Evolutionary conservation across 371 early-diverging fungal genomes (phyloP).

Genomic region (Mucor saturninus): DNA sequence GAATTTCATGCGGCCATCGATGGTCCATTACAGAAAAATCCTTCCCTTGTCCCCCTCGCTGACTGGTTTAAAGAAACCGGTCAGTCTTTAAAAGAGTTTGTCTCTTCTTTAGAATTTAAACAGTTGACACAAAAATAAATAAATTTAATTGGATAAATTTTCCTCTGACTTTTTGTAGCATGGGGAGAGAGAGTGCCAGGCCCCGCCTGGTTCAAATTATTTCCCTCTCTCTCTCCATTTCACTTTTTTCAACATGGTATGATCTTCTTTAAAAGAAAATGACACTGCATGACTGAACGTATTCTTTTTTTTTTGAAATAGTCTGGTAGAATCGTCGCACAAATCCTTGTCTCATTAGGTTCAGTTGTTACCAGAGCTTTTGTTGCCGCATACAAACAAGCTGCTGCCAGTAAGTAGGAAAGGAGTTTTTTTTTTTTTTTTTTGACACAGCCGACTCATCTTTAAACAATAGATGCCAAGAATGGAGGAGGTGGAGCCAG

Average conservation of each 20-base stretch:
- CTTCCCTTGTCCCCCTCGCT: slow-evolving; percentile 31
- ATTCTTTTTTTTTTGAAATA: slow-evolving; percentile 12
- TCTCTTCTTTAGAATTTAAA: neutral
- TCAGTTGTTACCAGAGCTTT: slow-evolving; percentile 92
- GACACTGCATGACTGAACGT: neutral
- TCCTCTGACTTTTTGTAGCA: neutral
- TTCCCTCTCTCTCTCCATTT: neutral
- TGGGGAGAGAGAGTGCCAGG: neutral
- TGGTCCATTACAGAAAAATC: slow-evolving; percentile 28
- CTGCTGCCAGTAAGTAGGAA: slow-evolving; percentile 81
- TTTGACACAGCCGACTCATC: neutral
- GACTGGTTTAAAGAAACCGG: slow-evolving; percentile 30
- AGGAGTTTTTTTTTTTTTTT: neutral
- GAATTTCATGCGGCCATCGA: slow-evolving; percentile 33
- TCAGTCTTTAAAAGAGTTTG: slow-evolving; percentile 3
- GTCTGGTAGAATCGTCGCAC: slow-evolving; percentile 79
- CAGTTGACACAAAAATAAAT: neutral
- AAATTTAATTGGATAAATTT: neutral
- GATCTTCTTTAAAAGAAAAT: neutral
- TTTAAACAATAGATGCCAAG: slow-evolving; percentile 53
- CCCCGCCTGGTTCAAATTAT: slow-evolving; percentile 2
- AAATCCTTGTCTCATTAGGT: slow-evolving; percentile 84
- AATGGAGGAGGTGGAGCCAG: slow-evolving; percentile 66
- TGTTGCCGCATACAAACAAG: slow-evolving; percentile 92
- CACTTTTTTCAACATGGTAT: slow-evolving; percentile 5